Conservation (phyloP, 1,284 basidiomycete genomes). For the Ustilago bromivora region DNA sequence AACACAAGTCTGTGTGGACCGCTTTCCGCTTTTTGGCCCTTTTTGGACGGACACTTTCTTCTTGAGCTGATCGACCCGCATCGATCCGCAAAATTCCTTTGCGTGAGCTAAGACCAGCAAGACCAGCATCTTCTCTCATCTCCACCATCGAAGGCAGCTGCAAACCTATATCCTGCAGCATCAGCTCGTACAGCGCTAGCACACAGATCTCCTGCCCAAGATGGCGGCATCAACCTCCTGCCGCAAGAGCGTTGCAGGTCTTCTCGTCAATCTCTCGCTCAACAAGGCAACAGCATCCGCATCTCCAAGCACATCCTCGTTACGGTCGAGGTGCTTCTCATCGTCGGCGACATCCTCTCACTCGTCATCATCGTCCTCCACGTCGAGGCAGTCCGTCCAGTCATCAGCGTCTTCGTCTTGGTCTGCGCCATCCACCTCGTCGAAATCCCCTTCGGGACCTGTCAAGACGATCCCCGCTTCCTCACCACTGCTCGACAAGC, state of each 20-base stretch:
- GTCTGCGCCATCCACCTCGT: slow-evolving; percentile 11
- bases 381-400: slow-evolving; percentile 5
- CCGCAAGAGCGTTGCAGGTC: slow-evolving; percentile 29
- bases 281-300: slow-evolving; percentile 19
- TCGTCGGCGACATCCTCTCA: slow-evolving; percentile 10
- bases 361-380: slow-evolving; percentile 18
- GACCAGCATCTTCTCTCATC: background rate
- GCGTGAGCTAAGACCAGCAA: background rate
- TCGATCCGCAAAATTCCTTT: slow-evolving; percentile 22
- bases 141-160: slow-evolving; percentile 6
- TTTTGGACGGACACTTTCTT: slow-evolving; percentile 9
- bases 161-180: background rate
- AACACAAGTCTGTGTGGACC: slow-evolving; percentile 6
- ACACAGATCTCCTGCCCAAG: background rate
- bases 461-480: slow-evolving; percentile 30
- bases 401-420: slow-evolving; percentile 1
- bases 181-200: background rate
- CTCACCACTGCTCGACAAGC: slow-evolving; percentile 55
- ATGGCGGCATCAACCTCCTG: slow-evolving; percentile 32
- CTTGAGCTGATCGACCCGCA: slow-evolving; percentile 22
- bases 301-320: slow-evolving; percentile 12
- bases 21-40: background rate
- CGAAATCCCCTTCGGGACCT: slow-evolving; percentile 4
- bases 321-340: slow-evolving; percentile 25
- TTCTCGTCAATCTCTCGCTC: slow-evolving; percentile 29